Conservation (phyloP, 1,139 yeast species). For the Blastobotrys illinoisensis region DNA sequence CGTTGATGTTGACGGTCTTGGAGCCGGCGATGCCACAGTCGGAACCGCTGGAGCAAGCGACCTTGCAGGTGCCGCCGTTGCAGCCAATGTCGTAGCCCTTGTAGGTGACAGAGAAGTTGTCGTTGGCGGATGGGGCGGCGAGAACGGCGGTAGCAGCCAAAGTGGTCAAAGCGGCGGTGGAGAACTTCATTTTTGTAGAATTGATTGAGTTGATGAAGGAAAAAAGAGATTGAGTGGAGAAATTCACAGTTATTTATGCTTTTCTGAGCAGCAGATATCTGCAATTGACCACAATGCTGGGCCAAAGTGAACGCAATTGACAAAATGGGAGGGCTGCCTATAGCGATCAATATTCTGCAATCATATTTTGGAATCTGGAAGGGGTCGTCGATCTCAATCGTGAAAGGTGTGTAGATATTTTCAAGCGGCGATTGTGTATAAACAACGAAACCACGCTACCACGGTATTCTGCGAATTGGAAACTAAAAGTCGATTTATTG, state of each 20-base stretch:
- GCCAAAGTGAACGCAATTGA: too few relatives aligned
- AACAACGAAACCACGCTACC: too few relatives aligned
- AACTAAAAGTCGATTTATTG: too few relatives aligned
- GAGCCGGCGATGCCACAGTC: background rate
- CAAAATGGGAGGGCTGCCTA: too few relatives aligned
- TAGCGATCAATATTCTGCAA: too few relatives aligned
- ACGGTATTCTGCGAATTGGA: too few relatives aligned
- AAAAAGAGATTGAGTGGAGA: background rate
- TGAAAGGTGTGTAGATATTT: too few relatives aligned
- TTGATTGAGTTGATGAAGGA: background rate
- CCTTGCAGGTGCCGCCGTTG: background rate
- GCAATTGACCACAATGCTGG: too few relatives aligned
- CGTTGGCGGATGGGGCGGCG: background rate
- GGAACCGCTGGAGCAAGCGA: background rate
- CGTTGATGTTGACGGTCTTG: background rate
- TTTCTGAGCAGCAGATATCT: background rate
- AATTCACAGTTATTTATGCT: background rate
- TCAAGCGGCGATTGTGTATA: too few relatives aligned
- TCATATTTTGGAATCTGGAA: too few relatives aligned
- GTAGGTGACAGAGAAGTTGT: background rate
- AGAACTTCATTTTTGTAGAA: background rate
- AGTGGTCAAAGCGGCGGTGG: background rate
- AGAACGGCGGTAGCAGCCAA: background rate
- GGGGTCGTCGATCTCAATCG: too few relatives aligned
- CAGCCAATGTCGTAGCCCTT: background rate